These are phyloP conservation scores for Aspergillus panamensis DNA, from an alignment of 495 filamentous ascomycete species.

Conservation along the genomic window DNA sequence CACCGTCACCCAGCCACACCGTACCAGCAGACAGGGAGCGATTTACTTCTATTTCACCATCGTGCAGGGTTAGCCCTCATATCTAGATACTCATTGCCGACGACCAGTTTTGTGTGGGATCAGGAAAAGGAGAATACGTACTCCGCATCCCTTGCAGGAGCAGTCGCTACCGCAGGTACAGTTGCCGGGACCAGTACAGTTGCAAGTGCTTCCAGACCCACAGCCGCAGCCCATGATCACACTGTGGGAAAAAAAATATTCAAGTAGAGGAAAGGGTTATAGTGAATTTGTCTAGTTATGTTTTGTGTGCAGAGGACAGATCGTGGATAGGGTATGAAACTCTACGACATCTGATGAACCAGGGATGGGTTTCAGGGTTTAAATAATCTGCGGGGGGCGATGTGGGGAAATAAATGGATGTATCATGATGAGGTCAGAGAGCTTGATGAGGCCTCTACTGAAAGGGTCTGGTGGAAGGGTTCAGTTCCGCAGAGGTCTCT, in stretches of 20 bases:
- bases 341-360: background rate
- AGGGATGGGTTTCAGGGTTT: constrained; percentile 1
- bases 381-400: constrained; percentile 7
- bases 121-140: constrained; percentile 27
- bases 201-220: constrained; percentile 34
- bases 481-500: background rate
- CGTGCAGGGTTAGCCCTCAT: constrained; percentile 18
- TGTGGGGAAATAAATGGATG: constrained; percentile 11
- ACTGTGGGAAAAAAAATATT: constrained; percentile 1
- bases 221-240: constrained; percentile 41
- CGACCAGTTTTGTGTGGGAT: background rate
- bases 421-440: constrained; percentile 28
- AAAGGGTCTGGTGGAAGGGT: background rate
- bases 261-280: background rate
- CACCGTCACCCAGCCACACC: constrained; percentile 1
- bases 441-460: background rate
- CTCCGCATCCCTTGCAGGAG: constrained; percentile 46
- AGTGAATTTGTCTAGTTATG: background rate
- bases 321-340: no score
- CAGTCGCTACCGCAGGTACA: constrained; percentile 42
- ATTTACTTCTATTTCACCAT: constrained; percentile 20
- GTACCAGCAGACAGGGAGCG: background rate
- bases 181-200: constrained; percentile 34
- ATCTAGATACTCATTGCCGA: background rate
- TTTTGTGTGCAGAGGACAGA: background rate